A percentile compares a stretch with the other conserved stretches of the same genome.
phyloP scores from a whole-genome alignment of 2,329 filamentous ascomycete species.

The Aspergillus uvarum region DNA sequence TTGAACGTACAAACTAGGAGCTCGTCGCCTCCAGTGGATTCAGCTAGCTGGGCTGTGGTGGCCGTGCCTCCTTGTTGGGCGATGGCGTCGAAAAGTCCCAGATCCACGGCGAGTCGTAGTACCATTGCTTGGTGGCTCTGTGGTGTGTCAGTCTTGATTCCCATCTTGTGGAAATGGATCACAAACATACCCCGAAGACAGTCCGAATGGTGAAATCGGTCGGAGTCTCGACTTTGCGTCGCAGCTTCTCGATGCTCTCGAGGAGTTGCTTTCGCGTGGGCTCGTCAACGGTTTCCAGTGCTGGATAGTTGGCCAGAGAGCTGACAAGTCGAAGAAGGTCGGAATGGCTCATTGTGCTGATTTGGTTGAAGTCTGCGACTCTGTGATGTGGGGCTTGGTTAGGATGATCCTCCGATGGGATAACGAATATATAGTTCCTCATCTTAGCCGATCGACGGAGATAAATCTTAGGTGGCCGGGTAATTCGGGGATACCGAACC shows the following conservation, averaged over 20 bases:
- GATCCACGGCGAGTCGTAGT: slow-evolving; percentile 5
- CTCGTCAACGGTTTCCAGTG: neutral
- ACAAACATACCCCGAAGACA: neutral
- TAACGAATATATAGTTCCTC: neutral
- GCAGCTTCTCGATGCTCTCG: neutral
- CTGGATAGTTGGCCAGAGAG: neutral
- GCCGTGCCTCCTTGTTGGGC: neutral
- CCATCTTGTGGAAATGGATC: neutral
- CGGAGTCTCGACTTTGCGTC: neutral
- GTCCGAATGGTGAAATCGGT: neutral
- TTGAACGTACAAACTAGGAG: neutral
- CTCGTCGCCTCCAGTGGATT: neutral
- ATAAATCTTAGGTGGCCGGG: neutral
- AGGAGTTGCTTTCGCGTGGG: neutral
- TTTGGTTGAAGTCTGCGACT: neutral
- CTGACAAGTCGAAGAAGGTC: neutral
- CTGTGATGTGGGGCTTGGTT: too few relatives aligned
- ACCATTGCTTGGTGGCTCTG: neutral
- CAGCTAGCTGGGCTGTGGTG: neutral
- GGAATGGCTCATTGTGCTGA: neutral
- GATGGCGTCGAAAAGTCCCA: slow-evolving; percentile 20
- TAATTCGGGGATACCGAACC: neutral
- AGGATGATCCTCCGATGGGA: too few relatives aligned
- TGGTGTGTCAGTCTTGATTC: neutral
- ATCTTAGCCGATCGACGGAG: neutral